Conservation (phyloP, 805 yeast genomes). For the Lipomyces lipofer region DNA sequence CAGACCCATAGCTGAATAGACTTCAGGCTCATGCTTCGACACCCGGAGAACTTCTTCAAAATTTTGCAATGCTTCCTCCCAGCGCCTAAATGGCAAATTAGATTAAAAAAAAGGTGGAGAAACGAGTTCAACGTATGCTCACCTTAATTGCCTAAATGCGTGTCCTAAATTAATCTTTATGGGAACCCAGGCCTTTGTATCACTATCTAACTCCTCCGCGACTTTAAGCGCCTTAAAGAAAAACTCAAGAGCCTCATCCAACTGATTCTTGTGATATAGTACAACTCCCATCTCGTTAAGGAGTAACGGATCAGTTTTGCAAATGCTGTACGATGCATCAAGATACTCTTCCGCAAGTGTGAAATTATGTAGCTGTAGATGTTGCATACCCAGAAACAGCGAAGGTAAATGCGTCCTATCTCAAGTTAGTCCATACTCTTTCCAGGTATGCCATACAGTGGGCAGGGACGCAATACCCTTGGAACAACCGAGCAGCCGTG, state of each 20-base stretch:
- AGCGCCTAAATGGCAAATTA: constrained; percentile 37
- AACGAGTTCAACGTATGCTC: no score
- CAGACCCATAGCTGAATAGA: constrained; percentile 82
- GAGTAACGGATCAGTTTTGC: constrained; percentile 82
- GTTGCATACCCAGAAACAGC: constrained; percentile 93
- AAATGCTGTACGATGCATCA: constrained; percentile 68
- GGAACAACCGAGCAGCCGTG: constrained; percentile 85
- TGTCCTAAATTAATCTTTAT: constrained; percentile 87
- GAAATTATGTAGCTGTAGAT: constrained; percentile 80
- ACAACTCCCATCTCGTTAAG: constrained; percentile 92
- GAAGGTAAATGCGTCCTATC: constrained; percentile 86
- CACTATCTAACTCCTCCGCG: constrained; percentile 68
- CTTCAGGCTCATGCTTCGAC: constrained; percentile 69
- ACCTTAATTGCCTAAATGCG: constrained; percentile 68
- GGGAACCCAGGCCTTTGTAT: constrained; percentile 79
- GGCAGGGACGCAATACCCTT: constrained; percentile 39
- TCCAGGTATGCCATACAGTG: no score
- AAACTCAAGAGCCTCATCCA: constrained; percentile 65
- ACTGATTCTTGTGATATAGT: constrained; percentile 72
- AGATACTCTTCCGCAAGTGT: constrained; percentile 85
- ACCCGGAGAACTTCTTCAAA: constrained; percentile 74
- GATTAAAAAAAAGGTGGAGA: not conserved
- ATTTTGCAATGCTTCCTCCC: constrained; percentile 66
- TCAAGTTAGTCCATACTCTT: not conserved
- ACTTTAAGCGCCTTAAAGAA: constrained; percentile 71